Conservation (phyloP, 352 stramenopile genomes). For the Phytophthora europaea region DNA sequence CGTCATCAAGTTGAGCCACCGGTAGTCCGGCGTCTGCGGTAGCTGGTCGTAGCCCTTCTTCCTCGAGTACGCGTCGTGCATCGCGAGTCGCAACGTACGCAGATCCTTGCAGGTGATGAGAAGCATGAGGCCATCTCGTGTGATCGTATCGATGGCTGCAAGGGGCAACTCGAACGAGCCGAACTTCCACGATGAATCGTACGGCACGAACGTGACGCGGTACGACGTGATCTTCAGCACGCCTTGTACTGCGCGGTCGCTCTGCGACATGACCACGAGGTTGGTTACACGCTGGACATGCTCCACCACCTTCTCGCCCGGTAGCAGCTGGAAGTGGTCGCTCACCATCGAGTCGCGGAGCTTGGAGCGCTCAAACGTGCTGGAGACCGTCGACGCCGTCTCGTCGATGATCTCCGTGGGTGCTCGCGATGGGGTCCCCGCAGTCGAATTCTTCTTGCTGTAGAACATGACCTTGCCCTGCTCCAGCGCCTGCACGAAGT, state of each 20-base stretch:
- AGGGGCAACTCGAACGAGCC: conserved; percentile 87
- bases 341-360: conserved; percentile 71
- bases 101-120: conserved; percentile 86
- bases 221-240: conserved; percentile 89
- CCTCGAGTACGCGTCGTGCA: conserved; percentile 88
- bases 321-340: conserved; percentile 69
- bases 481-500: conserved; percentile 85
- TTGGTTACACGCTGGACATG: conserved; percentile 89
- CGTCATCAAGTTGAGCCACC: conserved; percentile 84
- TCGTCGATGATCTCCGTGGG: conserved; percentile 44
- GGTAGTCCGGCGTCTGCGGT: conserved; percentile 77
- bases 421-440: conserved; percentile 23
- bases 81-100: conserved; percentile 80
- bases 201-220: conserved; percentile 85
- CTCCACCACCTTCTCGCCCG: conserved; percentile 78
- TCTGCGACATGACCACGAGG: conserved; percentile 86
- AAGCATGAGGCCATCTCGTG: conserved; percentile 83
- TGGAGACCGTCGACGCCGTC: conserved; percentile 39
- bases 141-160: conserved; percentile 82
- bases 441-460: conserved; percentile 54
- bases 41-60: conserved; percentile 88
- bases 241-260: conserved; percentile 85
- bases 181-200: conserved; percentile 88
- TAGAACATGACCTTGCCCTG: conserved; percentile 84
- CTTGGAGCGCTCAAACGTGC: conserved; percentile 49